Evolutionary conservation across 2,329 filamentous ascomycete genomes (phyloP).

Genomic region (Exophiala aquamarina): DNA sequence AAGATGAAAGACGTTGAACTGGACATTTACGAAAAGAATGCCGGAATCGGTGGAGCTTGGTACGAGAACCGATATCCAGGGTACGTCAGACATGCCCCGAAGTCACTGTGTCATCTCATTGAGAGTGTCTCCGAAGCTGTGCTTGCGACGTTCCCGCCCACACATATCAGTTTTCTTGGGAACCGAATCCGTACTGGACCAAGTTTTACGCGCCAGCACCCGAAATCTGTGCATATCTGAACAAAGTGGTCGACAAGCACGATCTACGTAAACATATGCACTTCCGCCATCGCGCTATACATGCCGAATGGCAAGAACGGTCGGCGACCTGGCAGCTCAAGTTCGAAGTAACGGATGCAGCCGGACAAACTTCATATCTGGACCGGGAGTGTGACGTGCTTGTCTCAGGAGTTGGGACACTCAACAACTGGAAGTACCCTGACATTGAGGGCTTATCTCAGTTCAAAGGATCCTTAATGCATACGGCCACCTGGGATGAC

Average conservation of each 20-base stretch:
- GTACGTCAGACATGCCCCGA: constrained; percentile 16
- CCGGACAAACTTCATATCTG: neutral
- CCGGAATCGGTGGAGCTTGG: constrained; percentile 32
- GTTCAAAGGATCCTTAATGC: constrained; percentile 28
- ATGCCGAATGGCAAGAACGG: constrained; percentile 12
- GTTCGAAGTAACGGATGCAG: neutral
- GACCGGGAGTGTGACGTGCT: neutral
- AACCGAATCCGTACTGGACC: constrained; percentile 10
- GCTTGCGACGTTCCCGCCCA: constrained; percentile 17
- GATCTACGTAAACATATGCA: constrained; percentile 55
- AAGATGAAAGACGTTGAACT: constrained; percentile 15
- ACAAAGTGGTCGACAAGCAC: constrained; percentile 10
- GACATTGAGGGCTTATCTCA: constrained; percentile 26
- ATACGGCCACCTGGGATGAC: constrained; percentile 44
- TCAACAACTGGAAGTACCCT: constrained; percentile 31
- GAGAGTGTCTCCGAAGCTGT: neutral
- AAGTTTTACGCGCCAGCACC: constrained; percentile 2
- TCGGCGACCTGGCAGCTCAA: constrained; percentile 16
- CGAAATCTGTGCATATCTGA: constrained; percentile 15
- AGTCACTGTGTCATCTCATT: constrained; percentile 2
- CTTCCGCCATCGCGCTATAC: constrained; percentile 38
- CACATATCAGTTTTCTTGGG: constrained; percentile 15
- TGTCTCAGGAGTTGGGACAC: constrained; percentile 33
- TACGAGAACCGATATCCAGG: constrained; percentile 30
- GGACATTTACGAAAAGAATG: constrained; percentile 27